Percentiles rank a stretch among this genome's conserved stretches.
Conservation (phyloP, 139 green algal genomes). For the Coelastrella sp. region DNA sequence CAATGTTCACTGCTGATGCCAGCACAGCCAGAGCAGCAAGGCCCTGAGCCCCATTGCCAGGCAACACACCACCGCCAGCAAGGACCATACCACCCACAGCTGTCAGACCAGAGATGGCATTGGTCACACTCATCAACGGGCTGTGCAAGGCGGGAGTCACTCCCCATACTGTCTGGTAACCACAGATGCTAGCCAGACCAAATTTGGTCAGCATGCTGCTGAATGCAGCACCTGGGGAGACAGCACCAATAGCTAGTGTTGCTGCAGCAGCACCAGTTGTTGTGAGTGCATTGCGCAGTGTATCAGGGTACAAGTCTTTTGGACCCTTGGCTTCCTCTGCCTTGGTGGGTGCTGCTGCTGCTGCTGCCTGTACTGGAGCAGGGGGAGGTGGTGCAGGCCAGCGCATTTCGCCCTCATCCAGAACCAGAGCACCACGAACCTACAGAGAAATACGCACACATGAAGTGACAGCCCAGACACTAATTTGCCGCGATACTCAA, state of each 20-base stretch:
- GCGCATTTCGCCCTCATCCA: conserved; percentile 81
- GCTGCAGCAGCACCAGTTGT: conserved; percentile 59
- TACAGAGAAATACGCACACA: not conserved
- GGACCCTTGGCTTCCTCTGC: conserved; percentile 50
- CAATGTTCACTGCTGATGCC: conserved; percentile 88
- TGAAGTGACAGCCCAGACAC: not conserved
- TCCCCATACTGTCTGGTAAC: conserved; percentile 84
- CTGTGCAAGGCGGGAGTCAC: conserved; percentile 91
- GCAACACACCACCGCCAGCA: conserved; percentile 75
- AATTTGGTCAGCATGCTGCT: conserved; percentile 89
- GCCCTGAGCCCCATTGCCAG: conserved; percentile 62
- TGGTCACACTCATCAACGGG: conserved; percentile 95
- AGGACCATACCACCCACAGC: conserved; percentile 78
- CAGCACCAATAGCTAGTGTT: conserved; percentile 71
- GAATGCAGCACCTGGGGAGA: conserved; percentile 74
- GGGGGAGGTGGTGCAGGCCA: conserved; percentile 81
- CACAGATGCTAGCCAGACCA: conserved; percentile 82
- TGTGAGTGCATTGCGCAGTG: conserved; percentile 61
- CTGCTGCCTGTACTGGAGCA: conserved; percentile 26
- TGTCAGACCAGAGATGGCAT: conserved; percentile 86
- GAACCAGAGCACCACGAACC: conserved; percentile 77
- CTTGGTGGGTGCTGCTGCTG: not conserved
- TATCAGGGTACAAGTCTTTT: conserved; percentile 73
- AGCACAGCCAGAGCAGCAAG: conserved; percentile 79
- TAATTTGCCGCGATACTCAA: too few species aligned